Base-by-base conservation (phyloP, 2,329 filamentous ascomycete species). In the Clarireedia paspali region DNA sequence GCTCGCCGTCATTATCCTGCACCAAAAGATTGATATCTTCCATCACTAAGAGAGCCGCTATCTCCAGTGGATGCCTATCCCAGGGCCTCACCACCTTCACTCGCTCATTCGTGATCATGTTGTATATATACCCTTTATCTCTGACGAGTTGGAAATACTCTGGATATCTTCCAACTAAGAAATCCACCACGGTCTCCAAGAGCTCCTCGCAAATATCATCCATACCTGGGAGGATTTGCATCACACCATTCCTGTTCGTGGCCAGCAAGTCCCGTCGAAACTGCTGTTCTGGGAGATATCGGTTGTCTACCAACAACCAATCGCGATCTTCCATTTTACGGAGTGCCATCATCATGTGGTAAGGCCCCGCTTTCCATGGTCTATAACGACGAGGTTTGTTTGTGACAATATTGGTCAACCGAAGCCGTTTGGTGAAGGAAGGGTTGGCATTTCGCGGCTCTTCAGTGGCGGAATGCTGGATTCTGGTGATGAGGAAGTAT, bases 1-100 rank as follows among this genome's bases (percentile, higher is more conserved):
- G 60, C 7, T 64, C 51, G 10, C 74, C 73, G 24, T 71, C 72
- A 26, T 72, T 71, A n/a, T 66, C 65, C 59, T 70, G 70, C 57
- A 74, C 69, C 56, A 79, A 60, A 38, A 80, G 67, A 54, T 72
- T 77, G 55, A 79, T 70, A 58, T 79, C 77, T 63, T 79, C 76
- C 71, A 73, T 74, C 1, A 71, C 71, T 20, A 80, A 63, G 47
- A 76, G 69, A 0, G 75, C 76, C n/a, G 73, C 73, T 9, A 76
- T 67, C 57, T 77, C 77, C 24, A 79, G 65, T 1, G 76, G 73
- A 58, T 74, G 70, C 24, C 70, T 66, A 10, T 67, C 61, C 40
- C 57, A 62, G 26, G 61, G 61, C 27, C 65, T 62, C 7, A 64
- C 64, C 5, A 68, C 66, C 1, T 64, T 61, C 58, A 76, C 78